Base-by-base conservation (phyloP, 1,284 basidiomycete genomes). In the Ceratobasidium sp. region DNA sequence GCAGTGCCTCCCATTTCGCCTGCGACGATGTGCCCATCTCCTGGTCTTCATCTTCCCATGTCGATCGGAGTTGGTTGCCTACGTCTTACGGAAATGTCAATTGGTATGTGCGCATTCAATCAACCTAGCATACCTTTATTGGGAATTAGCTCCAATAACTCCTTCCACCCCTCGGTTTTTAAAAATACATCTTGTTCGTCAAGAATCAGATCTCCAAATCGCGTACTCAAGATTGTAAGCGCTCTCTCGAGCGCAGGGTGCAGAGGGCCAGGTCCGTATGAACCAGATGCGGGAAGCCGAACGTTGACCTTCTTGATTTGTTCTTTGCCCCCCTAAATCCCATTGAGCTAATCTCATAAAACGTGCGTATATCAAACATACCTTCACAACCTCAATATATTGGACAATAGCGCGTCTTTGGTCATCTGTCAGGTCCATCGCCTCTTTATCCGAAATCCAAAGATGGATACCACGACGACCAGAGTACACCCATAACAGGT, bases 391-490 rank as follows among this genome's bases (percentile, higher is more conserved):
- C 71, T 96, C 94, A 80, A 99, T 84, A 86, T 93, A 98, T 23
- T 88, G 90, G 20, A 98, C 94, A 56, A 99, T 86, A 0, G 95
- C 90, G 81, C 90, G 92, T 51, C 98, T 87, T 83, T 97, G 92
- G 79, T 98, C 95, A 82, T 99, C 98, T 3, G 94, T 96, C 68
- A 99, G 86, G 77, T 89, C 90, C 86, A 98, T 88, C 0, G 98
- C 98, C 75, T 93, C 90, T 66, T 88, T 86, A 83, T 99, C 97
- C 6, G 95, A 97, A 78, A 99, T 91, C 97, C 97, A 99, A 83
- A 96, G 89, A 87, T 99, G 97, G 81, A 99, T 99, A 80, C 98
- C 97, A 85, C 97, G 93, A 58, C 97, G 92, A 79, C 97, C 97
- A 17, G 98, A 99, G 84, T 99, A 99, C 31, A 99, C 97, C 98